These are phyloP conservation scores for Moniliophthora roreri DNA, from an alignment of 1,284 basidiomycete species.

Conservation along the genomic window DNA sequence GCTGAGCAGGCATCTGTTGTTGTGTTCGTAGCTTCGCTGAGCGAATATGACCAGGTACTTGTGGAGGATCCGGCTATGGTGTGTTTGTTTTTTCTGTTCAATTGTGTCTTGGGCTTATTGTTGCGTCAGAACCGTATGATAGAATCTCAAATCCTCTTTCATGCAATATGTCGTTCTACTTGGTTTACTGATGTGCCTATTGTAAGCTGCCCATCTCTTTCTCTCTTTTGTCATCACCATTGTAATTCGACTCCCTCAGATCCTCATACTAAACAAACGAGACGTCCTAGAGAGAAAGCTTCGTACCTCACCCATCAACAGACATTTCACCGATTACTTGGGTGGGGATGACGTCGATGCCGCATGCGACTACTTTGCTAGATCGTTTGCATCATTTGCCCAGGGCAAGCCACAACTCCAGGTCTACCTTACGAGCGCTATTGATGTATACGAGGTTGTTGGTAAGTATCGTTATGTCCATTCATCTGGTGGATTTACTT, in stretches of 20 bases:
- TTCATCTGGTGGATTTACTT: no score
- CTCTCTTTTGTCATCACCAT: not conserved
- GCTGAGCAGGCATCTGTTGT: not conserved
- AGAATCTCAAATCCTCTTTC: not conserved
- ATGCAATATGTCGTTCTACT: not conserved
- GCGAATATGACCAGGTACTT: not conserved
- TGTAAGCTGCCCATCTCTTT: not conserved
- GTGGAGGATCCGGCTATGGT: not conserved
- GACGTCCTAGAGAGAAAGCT: not conserved
- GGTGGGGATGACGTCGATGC: not conserved
- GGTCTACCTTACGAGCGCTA: no score
- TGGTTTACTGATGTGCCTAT: not conserved
- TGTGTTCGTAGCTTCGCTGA: not conserved
- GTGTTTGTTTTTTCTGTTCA: not conserved
- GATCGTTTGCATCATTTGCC: no score
- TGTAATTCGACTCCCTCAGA: not conserved
- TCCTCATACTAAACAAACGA: not conserved
- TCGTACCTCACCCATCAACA: not conserved
- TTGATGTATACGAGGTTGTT: no score
- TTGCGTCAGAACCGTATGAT: not conserved
- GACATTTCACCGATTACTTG: not conserved
- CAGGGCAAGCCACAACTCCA: no score
- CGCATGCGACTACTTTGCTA: not conserved
- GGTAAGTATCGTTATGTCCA: no score
- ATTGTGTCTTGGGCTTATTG: not conserved